phyloP scores from a whole-genome alignment of 1,139 yeast genomes.

The Protomyces arabidopsidicola region DNA sequence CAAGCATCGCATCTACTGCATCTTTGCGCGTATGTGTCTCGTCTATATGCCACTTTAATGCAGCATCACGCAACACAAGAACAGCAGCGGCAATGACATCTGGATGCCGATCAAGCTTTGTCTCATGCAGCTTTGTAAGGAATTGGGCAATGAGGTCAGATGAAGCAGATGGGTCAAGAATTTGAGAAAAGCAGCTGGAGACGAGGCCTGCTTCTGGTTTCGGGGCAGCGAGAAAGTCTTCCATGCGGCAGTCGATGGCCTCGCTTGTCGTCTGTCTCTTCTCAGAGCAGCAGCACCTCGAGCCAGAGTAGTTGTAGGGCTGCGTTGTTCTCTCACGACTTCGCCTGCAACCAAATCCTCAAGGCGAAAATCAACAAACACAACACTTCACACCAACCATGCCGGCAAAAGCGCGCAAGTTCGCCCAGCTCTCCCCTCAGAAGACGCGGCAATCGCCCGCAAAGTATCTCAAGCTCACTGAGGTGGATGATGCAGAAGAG shows the following conservation, averaged over 20 bases:
- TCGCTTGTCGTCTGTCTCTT: not conserved
- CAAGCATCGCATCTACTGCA: not conserved
- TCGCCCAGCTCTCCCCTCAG: slow-evolving; percentile 25
- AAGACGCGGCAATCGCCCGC: slow-evolving; percentile 22
- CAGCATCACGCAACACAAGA: slow-evolving; percentile 5
- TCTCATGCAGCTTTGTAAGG: slow-evolving; percentile 11
- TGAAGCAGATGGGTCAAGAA: slow-evolving; percentile 6
- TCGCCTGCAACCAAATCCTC: no score
- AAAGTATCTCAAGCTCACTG: slow-evolving; percentile 22
- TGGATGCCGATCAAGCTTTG: slow-evolving; percentile 16
- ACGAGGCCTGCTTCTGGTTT: not conserved
- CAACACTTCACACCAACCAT: not conserved
- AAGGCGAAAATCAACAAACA: not conserved
- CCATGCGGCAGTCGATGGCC: not conserved
- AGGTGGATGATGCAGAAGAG: slow-evolving; percentile 15
- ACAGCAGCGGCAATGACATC: slow-evolving; percentile 19
- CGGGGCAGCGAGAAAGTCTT: slow-evolving; percentile 1
- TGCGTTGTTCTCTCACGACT: no score
- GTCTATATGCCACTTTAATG: slow-evolving; percentile 8
- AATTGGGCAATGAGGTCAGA: not conserved
- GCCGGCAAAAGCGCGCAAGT: slow-evolving; percentile 25
- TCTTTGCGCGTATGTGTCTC: slow-evolving; percentile 1
- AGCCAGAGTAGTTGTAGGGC: no score
- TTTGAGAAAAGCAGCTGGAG: slow-evolving; percentile 9
- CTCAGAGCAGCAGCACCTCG: not conserved